Conservation (phyloP, 805 yeast genomes). For the Saturnispora halmiae region DNA sequence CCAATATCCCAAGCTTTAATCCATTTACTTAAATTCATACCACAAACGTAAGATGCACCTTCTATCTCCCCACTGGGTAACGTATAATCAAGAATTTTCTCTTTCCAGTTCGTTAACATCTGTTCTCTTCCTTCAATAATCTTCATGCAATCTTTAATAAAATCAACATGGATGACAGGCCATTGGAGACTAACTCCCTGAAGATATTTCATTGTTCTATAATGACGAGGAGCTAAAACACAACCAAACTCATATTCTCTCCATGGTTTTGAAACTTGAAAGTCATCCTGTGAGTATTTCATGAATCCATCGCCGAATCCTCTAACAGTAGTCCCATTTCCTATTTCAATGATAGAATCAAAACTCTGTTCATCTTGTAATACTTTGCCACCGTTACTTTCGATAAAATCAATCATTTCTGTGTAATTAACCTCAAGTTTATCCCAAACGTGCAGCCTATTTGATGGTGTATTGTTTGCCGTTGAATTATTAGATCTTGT, state of each 20-base stretch:
- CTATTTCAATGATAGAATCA: conserved; percentile 9
- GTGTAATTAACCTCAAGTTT: conserved; percentile 2
- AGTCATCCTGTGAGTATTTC: not conserved
- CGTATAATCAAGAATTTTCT: conserved; percentile 44
- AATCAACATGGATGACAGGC: conserved; percentile 66
- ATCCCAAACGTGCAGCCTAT: conserved; percentile 1
- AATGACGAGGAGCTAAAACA: conserved; percentile 46
- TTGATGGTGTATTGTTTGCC: conserved; percentile 1
- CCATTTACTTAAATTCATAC: conserved; percentile 37
- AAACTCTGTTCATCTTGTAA: conserved; percentile 11
- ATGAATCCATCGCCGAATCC: not conserved
- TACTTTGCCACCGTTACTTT: conserved; percentile 10
- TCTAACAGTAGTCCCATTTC: not conserved
- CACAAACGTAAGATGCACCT: conserved; percentile 28
- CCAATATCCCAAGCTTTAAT: conserved; percentile 23
- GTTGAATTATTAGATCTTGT: conserved; percentile 7
- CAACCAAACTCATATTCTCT: conserved; percentile 47
- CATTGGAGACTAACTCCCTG: conserved; percentile 75
- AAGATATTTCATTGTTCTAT: conserved; percentile 65
- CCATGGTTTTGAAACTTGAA: not conserved
- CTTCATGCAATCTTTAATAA: conserved; percentile 41
- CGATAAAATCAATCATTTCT: conserved; percentile 6
- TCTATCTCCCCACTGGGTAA: conserved; percentile 57
- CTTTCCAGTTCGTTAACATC: conserved; percentile 19
- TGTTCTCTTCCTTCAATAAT: not conserved